Conservation (phyloP, 2,329 filamentous ascomycete genomes). For the Ophiocordyceps camponoti-floridani region DNA sequence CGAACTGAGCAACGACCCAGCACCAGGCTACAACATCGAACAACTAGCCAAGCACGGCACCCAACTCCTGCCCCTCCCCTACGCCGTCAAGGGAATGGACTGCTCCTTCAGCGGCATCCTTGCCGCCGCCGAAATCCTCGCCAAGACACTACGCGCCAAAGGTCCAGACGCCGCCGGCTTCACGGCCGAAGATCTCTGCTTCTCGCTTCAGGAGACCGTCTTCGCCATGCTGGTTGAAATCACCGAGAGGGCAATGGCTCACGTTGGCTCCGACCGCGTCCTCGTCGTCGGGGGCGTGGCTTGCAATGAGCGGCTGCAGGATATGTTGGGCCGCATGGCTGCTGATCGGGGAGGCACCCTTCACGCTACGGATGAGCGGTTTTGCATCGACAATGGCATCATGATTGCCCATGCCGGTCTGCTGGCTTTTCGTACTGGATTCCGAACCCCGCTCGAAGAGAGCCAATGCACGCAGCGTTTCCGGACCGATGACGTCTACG, state of each 20-base stretch:
- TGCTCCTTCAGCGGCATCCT: conserved; percentile 90
- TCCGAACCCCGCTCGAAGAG: conserved; percentile 57
- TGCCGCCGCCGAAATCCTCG: conserved; percentile 64
- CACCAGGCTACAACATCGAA: conserved; percentile 96
- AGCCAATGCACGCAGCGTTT: conserved; percentile 75
- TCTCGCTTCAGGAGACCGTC: conserved; percentile 86
- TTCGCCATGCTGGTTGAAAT: conserved; percentile 98
- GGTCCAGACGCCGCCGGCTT: conserved; percentile 41
- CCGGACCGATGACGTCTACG: conserved; percentile 64
- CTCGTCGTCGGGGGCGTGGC: conserved; percentile 92
- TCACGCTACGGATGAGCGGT: conserved; percentile 89
- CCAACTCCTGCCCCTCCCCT: conserved; percentile 70
- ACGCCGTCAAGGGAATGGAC: conserved; percentile 97
- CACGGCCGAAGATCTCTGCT: conserved; percentile 76
- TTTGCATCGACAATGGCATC: conserved; percentile 98
- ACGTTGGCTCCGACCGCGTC: conserved; percentile 80
- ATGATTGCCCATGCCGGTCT: conserved; percentile 98
- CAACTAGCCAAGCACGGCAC: conserved; percentile 65
- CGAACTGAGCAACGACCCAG: conserved; percentile 84
- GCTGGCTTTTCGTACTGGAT: conserved; percentile 67
- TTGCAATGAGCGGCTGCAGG: conserved; percentile 82
- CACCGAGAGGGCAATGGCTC: conserved; percentile 94
- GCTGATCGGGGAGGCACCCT: conserved; percentile 73
- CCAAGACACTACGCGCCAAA: conserved; percentile 39
- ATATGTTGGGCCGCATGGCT: conserved; percentile 98